Base-by-base conservation (phyloP, 2,329 filamentous ascomycete species). In the Ceratocystis cubensis region DNA sequence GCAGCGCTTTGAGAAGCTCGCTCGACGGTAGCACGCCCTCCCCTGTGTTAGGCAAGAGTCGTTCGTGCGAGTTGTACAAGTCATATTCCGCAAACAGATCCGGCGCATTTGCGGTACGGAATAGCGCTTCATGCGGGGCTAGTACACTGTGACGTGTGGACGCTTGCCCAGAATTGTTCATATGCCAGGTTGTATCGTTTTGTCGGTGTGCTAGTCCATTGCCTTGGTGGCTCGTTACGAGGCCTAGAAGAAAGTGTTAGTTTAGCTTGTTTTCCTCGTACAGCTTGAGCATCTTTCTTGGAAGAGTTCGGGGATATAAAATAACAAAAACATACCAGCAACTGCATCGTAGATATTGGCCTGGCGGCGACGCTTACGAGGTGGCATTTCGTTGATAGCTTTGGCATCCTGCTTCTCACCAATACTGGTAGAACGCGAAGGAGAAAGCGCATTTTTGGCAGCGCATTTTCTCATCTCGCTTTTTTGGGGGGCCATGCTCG, bases 271-370 rank as follows among this genome's bases (percentile, higher is more conserved):
- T 46, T 22, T 17, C 5, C 20, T 57, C 33, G 22, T 30, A 25
- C 17, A 57, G 28, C 53, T 7, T 57, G 13, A 7, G 53, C 7
- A 8, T n/a, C 7, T 45, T 4, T 20, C 5, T 5, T 15, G 48
- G 15, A 66, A 30, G 17, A 28, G 7, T 41, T 10, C 7, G 6
- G 56, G 15, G 30, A 10, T 6, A n/a, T n/a, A 33, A 28, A 17
- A 30, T 1, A 33, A 7, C 1, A 33, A 33, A 17, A 45, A 33
- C 53, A 44, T 71, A 87, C 87, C 86, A 71, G 87, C 86, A 65
- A 89, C 86, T 17, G 87, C 87, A 75, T 91, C 88, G 74, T 88
- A 91, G 22, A 91, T 75, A 22, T 81, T 89, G 50, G 81, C 79
- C 46, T 75, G 72, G 17, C 74, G 74, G 56, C 74, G 72, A n/a